Evolutionary conservation across 2,329 filamentous ascomycete species (phyloP).

Genomic region (Diaporthe velutina): DNA sequence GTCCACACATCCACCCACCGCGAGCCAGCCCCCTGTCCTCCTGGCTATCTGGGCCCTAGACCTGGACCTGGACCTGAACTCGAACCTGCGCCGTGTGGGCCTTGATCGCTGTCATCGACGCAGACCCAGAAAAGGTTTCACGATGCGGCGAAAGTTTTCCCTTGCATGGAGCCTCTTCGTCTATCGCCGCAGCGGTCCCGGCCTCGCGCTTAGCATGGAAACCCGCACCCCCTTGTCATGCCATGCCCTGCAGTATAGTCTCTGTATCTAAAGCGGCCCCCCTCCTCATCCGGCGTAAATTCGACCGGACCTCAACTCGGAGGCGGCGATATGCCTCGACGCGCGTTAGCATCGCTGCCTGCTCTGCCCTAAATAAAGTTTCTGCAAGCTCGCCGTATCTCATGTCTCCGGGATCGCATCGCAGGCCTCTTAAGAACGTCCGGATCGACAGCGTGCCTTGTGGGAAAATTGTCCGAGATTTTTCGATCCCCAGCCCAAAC

Average conservation of each 20-base stretch:
- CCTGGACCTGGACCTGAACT: slow-evolving; percentile 4
- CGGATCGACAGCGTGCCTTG: slow-evolving; percentile 2
- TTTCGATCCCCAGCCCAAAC: not conserved
- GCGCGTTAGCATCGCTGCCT: not conserved
- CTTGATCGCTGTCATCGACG: slow-evolving; percentile 19
- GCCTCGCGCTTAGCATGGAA: slow-evolving; percentile 3
- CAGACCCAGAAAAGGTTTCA: slow-evolving; percentile 27
- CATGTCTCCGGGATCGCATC: slow-evolving; percentile 10
- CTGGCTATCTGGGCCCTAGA: not conserved
- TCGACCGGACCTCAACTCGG: slow-evolving; percentile 20
- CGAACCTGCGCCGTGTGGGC: slow-evolving; percentile 10
- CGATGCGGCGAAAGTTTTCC: slow-evolving; percentile 32
- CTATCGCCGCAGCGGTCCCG: not conserved
- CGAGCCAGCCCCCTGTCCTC: not conserved
- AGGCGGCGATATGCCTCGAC: slow-evolving; percentile 4
- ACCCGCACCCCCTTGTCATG: not conserved
- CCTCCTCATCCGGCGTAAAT: slow-evolving; percentile 3
- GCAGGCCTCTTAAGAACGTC: not conserved
- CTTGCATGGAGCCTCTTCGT: slow-evolving; percentile 22
- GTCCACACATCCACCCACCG: slow-evolving; percentile 1
- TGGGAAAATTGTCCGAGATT: not conserved
- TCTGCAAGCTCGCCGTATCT: slow-evolving; percentile 8
- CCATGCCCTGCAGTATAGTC: not conserved
- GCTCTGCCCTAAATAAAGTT: not conserved
- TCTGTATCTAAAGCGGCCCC: too few relatives aligned